A percentile compares a stretch with the other conserved stretches of the same genome.
Conservation (phyloP, 768 basidiomycete species). For the Sporobolomyces pararoseus region DNA sequence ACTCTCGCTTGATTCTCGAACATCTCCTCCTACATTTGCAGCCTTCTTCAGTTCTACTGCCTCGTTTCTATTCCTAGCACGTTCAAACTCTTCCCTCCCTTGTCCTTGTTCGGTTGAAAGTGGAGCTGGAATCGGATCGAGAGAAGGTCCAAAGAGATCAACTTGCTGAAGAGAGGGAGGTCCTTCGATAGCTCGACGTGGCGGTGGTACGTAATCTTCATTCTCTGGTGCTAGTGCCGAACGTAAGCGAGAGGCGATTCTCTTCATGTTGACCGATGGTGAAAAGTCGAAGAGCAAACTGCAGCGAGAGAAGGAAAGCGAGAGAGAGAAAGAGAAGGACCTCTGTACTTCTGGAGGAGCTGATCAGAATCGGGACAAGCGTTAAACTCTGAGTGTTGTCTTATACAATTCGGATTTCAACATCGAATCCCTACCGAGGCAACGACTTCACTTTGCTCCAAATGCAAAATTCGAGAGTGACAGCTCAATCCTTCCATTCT, state of each 20-base stretch:
- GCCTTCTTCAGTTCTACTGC: background rate
- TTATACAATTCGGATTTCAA: no score
- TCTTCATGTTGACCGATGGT: conserved; percentile 6
- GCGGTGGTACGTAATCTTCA: background rate
- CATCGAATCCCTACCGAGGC: no score
- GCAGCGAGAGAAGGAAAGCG: background rate
- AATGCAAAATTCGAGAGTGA: no score
- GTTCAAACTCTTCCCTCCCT: conserved; percentile 6
- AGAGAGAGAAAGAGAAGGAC: background rate
- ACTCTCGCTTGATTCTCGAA: background rate
- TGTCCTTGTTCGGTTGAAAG: background rate
- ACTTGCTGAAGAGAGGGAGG: background rate
- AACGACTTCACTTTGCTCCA: no score
- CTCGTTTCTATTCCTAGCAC: background rate
- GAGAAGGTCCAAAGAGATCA: conserved; percentile 12
- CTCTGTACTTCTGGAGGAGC: no score
- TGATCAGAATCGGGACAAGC: no score
- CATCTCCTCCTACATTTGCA: background rate
- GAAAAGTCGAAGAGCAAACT: background rate
- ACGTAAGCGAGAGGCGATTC: conserved; percentile 2
- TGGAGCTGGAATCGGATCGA: conserved; percentile 1
- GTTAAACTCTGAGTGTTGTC: no score
- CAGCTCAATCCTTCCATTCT: no score
- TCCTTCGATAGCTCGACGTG: conserved; percentile 6
- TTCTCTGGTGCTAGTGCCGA: background rate